Conservation (phyloP, 768 basidiomycete genomes). For the Psilocybe azurescens region DNA sequence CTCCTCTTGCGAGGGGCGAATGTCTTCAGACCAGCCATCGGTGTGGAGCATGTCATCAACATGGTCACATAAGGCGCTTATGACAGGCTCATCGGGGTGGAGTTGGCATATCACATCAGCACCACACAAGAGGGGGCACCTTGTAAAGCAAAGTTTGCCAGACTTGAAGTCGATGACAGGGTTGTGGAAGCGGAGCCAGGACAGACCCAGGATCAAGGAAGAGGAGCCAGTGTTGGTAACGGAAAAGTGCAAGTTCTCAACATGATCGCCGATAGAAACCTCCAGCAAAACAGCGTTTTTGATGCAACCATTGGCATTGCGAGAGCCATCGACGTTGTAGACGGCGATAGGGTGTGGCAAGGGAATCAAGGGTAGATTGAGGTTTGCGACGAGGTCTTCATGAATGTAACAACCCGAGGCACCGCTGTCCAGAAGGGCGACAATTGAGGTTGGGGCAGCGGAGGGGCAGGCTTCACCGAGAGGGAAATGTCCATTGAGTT, state of each 20-base stretch:
- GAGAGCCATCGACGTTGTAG: slow-evolving; percentile 19
- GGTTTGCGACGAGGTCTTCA: not conserved
- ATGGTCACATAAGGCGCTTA: not conserved
- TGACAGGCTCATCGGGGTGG: not conserved
- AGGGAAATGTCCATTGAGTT: not conserved
- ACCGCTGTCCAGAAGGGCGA: no score
- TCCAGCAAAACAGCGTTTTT: no score
- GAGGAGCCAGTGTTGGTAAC: slow-evolving; percentile 9
- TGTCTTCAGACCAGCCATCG: not conserved
- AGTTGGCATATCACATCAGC: not conserved
- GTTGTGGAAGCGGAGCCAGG: no score
- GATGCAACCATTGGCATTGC: no score
- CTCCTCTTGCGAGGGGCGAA: no score
- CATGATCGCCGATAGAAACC: no score
- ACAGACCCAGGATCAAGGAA: not conserved
- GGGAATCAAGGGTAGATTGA: not conserved
- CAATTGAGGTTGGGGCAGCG: slow-evolving; percentile 4
- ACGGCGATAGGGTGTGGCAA: slow-evolving; percentile 14
- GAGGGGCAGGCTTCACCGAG: not conserved
- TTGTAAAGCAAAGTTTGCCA: no score
- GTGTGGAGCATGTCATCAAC: not conserved
- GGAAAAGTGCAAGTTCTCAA: no score
- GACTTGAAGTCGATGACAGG: no score
- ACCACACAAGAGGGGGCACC: no score
- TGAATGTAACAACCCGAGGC: slow-evolving; percentile 15